Evolutionary conservation across 2,329 filamentous ascomycete genomes (phyloP).

Genomic region (Colletotrichum sp.): DNA sequence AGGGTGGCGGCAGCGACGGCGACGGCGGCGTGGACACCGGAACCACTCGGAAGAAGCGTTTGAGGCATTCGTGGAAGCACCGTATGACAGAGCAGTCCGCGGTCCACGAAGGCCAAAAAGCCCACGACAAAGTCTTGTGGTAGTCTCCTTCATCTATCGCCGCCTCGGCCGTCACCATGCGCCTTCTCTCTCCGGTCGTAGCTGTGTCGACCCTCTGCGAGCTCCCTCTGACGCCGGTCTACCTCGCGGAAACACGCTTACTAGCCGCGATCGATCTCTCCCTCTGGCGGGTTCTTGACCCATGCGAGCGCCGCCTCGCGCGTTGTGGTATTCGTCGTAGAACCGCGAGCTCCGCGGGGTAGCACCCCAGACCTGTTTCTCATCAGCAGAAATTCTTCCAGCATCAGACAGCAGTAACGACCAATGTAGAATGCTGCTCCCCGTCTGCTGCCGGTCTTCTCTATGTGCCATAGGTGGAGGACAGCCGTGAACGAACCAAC

Average conservation of each 20-base stretch:
- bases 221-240: not conserved
- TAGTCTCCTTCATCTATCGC: not conserved
- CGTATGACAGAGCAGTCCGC: not conserved
- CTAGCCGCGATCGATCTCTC: not conserved
- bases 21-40: no score
- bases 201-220: not conserved
- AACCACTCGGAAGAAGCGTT: not conserved
- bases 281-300: not conserved
- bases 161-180: not conserved
- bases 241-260: not conserved
- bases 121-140: not conserved
- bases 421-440: not conserved
- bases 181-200: not conserved
- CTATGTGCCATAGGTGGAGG: not conserved
- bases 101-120: not conserved
- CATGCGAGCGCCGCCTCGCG: not conserved
- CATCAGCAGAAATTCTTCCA: not conserved
- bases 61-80: not conserved
- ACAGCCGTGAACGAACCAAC: not conserved
- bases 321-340: not conserved
- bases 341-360: not conserved
- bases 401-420: not conserved
- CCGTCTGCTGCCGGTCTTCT: not conserved
- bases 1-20: no score
- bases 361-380: not conserved